Conservation (phyloP, 306 rosid genomes). For the Vigna radiata region DNA sequence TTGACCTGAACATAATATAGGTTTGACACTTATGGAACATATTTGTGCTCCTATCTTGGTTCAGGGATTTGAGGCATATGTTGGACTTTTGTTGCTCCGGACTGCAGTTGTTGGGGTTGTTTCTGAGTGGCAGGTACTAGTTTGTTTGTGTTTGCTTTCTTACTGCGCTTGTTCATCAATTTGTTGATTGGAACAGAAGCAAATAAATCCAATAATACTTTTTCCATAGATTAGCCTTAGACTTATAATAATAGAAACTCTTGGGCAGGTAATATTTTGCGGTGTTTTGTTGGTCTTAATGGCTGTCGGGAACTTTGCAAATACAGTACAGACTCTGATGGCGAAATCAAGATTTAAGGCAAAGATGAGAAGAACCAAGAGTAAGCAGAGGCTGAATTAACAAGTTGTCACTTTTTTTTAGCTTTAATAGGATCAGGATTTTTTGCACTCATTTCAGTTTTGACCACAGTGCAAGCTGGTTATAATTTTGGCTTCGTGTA, state of each 20-base stretch:
- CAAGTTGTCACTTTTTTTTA: slow-evolving; percentile 30
- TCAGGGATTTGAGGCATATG: slow-evolving; percentile 94
- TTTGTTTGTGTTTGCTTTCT: slow-evolving; percentile 26
- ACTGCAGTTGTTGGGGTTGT: slow-evolving; percentile 72
- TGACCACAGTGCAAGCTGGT: slow-evolving; percentile 53
- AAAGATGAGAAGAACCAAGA: slow-evolving; percentile 88
- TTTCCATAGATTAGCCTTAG: slow-evolving; percentile 16
- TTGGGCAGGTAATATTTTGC: slow-evolving; percentile 82
- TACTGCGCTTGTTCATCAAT: slow-evolving; percentile 11
- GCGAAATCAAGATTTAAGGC: slow-evolving; percentile 94
- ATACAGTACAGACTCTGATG: slow-evolving; percentile 90
- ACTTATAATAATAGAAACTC: slow-evolving; percentile 36
- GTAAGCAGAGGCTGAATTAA: slow-evolving; percentile 80
- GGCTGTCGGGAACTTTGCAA: slow-evolving; percentile 93
- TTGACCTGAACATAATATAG: slow-evolving; percentile 26
- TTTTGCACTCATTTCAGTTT: slow-evolving; percentile 51
- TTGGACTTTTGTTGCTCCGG: slow-evolving; percentile 78
- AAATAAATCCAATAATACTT: slow-evolving; percentile 29
- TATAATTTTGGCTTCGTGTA: slow-evolving; percentile 51
- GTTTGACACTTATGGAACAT: slow-evolving; percentile 30
- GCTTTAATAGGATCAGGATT: slow-evolving; percentile 46
- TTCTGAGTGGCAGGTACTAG: slow-evolving; percentile 96
- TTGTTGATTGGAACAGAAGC: background rate
- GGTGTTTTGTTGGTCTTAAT: slow-evolving; percentile 81
- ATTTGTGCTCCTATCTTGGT: slow-evolving; percentile 38